Evolutionary conservation across 1,284 basidiomycete genomes (phyloP).

Genomic region (Ustilago cynodontis): DNA sequence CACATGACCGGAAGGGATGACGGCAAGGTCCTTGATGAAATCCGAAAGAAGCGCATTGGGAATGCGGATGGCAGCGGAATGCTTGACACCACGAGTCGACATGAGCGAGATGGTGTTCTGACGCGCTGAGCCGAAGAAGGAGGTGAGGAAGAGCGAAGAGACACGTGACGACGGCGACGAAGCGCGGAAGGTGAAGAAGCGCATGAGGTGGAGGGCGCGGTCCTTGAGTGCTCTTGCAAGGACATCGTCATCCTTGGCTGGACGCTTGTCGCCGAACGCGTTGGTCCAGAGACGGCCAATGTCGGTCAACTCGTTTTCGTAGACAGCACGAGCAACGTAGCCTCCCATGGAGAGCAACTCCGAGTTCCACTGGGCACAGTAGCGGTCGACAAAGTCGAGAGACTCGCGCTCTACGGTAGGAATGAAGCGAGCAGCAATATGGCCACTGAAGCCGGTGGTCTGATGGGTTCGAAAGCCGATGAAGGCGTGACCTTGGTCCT

Average conservation of each 20-base stretch:
- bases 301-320: conserved; percentile 82
- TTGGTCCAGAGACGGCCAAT: conserved; percentile 70
- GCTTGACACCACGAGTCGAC: conserved; percentile 82
- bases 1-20: conserved; percentile 79
- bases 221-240: conserved; percentile 48
- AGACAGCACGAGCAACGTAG: conserved; percentile 83
- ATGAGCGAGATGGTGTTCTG: conserved; percentile 78
- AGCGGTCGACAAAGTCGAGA: conserved; percentile 76
- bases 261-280: conserved; percentile 73
- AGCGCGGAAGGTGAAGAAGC: conserved; percentile 71
- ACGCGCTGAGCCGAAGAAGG: conserved; percentile 81
- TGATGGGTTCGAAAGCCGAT: conserved; percentile 78
- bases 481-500: conserved; percentile 69
- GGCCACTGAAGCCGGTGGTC: conserved; percentile 91
- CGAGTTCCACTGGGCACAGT: conserved; percentile 66
- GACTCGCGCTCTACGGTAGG: conserved; percentile 97
- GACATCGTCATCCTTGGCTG: conserved; percentile 73
- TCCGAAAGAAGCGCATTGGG: conserved; percentile 80
- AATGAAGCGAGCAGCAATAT: conserved; percentile 91
- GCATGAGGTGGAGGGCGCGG: conserved; percentile 83
- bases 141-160: conserved; percentile 80
- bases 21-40: conserved; percentile 85
- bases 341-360: conserved; percentile 73
- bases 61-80: conserved; percentile 80
- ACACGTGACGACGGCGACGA: conserved; percentile 90